These are phyloP conservation scores for Phialocephala subalpina DNA, from an alignment of 2,329 filamentous ascomycete species.

Conservation along the genomic window DNA sequence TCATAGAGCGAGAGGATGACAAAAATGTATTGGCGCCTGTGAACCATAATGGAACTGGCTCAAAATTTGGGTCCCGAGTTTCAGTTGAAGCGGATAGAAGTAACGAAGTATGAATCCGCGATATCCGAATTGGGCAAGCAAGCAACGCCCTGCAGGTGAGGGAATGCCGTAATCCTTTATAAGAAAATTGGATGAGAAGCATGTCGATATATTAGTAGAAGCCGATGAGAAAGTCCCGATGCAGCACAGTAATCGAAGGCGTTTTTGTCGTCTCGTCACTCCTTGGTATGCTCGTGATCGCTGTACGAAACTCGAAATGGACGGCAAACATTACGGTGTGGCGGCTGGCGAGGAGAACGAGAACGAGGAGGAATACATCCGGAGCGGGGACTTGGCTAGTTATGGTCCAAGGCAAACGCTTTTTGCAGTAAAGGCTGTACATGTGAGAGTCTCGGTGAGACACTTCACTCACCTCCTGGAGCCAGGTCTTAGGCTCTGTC, in stretches of 20 bases:
- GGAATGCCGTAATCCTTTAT: background rate
- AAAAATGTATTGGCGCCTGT: background rate
- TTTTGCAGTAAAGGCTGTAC: no score
- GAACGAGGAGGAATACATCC: no score
- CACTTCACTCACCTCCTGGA: background rate
- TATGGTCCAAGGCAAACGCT: no score
- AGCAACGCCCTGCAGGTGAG: background rate
- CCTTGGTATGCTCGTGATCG: conserved; percentile 9
- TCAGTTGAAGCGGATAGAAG: background rate
- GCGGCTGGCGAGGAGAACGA: background rate
- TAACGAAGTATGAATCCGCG: background rate
- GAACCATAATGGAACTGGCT: background rate
- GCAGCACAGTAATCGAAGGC: background rate
- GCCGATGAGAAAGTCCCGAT: background rate
- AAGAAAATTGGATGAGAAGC: background rate
- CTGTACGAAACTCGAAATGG: conserved; percentile 1
- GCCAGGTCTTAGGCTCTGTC: background rate
- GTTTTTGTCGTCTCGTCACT: background rate
- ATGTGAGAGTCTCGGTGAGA: background rate
- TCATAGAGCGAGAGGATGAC: background rate
- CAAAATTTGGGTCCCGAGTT: background rate
- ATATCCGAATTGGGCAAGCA: background rate
- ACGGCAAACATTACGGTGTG: background rate
- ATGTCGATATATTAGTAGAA: background rate
- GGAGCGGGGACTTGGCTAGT: background rate